These are phyloP conservation scores for Coleophoma cylindrospora DNA, from an alignment of 2,329 filamentous ascomycete species.

Conservation along the genomic window DNA sequence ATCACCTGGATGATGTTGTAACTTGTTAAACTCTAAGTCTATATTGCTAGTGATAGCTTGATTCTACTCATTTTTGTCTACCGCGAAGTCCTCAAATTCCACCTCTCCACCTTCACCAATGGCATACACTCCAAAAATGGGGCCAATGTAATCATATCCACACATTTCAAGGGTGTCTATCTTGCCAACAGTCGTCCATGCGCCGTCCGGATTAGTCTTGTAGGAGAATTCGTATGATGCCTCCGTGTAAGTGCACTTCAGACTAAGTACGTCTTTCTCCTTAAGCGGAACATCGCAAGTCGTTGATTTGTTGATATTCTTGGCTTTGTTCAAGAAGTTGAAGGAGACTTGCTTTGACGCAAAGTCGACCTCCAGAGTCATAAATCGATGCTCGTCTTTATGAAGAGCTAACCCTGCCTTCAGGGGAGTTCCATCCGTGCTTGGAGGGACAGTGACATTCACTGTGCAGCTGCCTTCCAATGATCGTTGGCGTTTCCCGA, in stretches of 20 bases:
- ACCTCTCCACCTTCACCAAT: neutral
- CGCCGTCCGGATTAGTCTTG: neutral
- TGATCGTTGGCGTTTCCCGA: constrained; percentile 10
- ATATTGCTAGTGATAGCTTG: neutral
- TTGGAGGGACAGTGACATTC: neutral
- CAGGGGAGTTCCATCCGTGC: neutral
- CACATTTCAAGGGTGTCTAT: constrained; percentile 26
- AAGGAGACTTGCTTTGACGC: constrained; percentile 6
- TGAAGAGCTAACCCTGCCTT: constrained; percentile 15
- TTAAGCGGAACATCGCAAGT: neutral
- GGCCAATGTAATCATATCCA: constrained; percentile 27
- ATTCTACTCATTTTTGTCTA: too few species aligned
- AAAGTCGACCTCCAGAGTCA: constrained; percentile 16
- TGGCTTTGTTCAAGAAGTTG: constrained; percentile 13
- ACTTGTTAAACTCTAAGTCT: too few species aligned
- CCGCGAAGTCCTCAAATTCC: neutral
- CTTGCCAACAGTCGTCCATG: constrained; percentile 8
- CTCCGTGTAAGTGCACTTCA: constrained; percentile 2
- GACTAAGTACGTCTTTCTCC: neutral
- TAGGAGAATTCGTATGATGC: constrained; percentile 1
- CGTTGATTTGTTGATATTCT: neutral
- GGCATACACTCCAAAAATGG: constrained; percentile 27
- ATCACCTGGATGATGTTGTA: too few species aligned
- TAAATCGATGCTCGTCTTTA: constrained; percentile 18
- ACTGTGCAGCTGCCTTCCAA: constrained; percentile 2